Percentiles rank a stretch among this genome's conserved stretches.
Evolutionary conservation across 164 flowering plant genomes (phyloP).

Genomic region (Houttuynia cordata): DNA sequence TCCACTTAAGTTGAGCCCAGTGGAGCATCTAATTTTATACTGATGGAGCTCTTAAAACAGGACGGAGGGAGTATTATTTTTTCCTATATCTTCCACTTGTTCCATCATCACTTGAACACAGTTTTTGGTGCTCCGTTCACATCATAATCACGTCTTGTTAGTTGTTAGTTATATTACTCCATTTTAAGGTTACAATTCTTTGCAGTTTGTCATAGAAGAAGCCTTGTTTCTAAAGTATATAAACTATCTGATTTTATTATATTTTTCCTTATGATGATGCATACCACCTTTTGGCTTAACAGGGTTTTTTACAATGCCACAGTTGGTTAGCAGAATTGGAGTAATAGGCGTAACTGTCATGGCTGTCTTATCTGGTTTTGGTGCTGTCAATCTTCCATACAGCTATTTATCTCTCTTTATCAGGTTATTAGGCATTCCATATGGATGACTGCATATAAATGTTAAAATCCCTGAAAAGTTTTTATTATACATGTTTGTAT

Average conservation of each 20-base stretch:
- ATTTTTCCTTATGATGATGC: not conserved
- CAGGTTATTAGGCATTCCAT: conserved; percentile 29
- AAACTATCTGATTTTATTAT: not conserved
- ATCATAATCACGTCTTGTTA: too few species aligned
- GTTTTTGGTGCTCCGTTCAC: too few species aligned
- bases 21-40: too few species aligned
- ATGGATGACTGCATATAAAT: not conserved
- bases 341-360: conserved; percentile 96
- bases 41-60: too few species aligned
- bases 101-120: too few species aligned
- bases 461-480: not conserved
- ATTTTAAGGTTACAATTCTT: too few species aligned
- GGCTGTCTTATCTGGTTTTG: conserved; percentile 97
- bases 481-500: not conserved
- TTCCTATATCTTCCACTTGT: too few species aligned
- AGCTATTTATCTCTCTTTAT: conserved; percentile 93
- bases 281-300: conserved; percentile 5
- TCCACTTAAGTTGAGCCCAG: too few species aligned
- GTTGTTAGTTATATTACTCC: not conserved
- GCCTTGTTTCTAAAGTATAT: not conserved
- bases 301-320: conserved; percentile 95
- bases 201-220: not conserved
- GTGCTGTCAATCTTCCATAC: conserved; percentile 98
- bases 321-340: conserved; percentile 94
- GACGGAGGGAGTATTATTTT: too few species aligned